Conservation (phyloP, 768 basidiomycete genomes). For the Melanogaster broomeanus region DNA sequence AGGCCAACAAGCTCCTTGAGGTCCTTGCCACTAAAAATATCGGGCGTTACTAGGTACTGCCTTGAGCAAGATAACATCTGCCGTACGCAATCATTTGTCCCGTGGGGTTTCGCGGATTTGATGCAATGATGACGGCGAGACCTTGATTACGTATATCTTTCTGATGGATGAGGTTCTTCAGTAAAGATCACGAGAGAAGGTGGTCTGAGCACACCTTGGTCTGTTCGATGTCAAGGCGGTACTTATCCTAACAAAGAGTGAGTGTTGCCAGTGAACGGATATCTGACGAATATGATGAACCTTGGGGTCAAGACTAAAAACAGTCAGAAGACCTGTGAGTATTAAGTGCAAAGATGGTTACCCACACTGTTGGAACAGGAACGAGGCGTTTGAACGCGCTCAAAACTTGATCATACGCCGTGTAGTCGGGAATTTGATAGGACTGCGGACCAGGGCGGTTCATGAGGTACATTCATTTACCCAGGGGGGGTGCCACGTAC, state of each 20-base stretch:
- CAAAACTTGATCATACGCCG: constrained; percentile 82
- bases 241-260: constrained; percentile 49
- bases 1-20: constrained; percentile 78
- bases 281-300: constrained; percentile 23
- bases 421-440: constrained; percentile 92
- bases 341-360: constrained; percentile 9
- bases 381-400: constrained; percentile 88
- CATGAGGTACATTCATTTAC: background rate
- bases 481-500: constrained; percentile 39
- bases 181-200: background rate
- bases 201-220: constrained; percentile 52
- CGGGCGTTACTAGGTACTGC: constrained; percentile 9
- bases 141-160: constrained; percentile 84
- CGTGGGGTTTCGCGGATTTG: constrained; percentile 96
- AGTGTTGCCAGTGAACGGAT: constrained; percentile 3
- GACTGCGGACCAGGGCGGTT: constrained; percentile 55
- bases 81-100: constrained; percentile 79
- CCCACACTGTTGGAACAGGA: constrained; percentile 87
- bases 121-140: constrained; percentile 81
- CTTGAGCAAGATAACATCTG: background rate
- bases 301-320: constrained; percentile 47
- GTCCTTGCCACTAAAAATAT: constrained; percentile 63
- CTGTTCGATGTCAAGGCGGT: constrained; percentile 77
- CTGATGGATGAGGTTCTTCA: constrained; percentile 31
- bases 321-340: constrained; percentile 6